Percentiles rank a stretch among this genome's conserved stretches.
Evolutionary conservation across 164 flowering plant species (phyloP).

Genomic region (Kalanchoe fedtschenkoi): DNA sequence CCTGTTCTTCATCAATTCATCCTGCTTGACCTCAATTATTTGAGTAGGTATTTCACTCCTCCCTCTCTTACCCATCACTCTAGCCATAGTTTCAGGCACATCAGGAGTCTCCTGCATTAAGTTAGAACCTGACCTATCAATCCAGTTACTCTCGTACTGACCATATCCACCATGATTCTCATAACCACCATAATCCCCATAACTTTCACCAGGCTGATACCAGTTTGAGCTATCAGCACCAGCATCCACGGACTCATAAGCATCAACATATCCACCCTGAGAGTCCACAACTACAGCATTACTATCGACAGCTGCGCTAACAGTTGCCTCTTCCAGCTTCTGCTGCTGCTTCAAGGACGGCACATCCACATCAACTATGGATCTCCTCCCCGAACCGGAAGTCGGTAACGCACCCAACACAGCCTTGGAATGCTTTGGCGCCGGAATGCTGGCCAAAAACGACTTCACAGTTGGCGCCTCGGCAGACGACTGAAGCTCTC

Average conservation of each 20-base stretch:
- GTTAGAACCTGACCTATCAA: conserved; percentile 18
- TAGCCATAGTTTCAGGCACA: conserved; percentile 15
- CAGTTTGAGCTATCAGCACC: conserved; percentile 14
- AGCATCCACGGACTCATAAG: conserved; percentile 3
- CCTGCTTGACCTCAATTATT: conserved; percentile 92
- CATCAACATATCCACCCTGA: conserved; percentile 9
- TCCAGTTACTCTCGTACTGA: conserved; percentile 27
- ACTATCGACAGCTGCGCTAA: neutral
- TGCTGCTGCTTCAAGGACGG: conserved; percentile 14
- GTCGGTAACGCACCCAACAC: conserved; percentile 32
- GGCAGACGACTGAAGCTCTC: conserved; percentile 4
- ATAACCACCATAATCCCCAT: conserved; percentile 14
- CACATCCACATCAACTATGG: conserved; percentile 39
- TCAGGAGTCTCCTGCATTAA: conserved; percentile 9
- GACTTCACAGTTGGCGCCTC: conserved; percentile 34
- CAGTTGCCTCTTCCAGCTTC: neutral
- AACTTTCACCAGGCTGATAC: conserved; percentile 11
- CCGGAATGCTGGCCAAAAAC: conserved; percentile 54
- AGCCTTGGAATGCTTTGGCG: conserved; percentile 46
- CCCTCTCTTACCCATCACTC: conserved; percentile 49
- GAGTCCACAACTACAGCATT: conserved; percentile 13
- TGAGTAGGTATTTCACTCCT: conserved; percentile 56
- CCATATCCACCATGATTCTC: conserved; percentile 19
- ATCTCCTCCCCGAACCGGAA: conserved; percentile 41
- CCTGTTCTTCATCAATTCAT: conserved; percentile 81